Conservation (phyloP, 129 eudicot genomes). For the Saussurea involucrata region DNA sequence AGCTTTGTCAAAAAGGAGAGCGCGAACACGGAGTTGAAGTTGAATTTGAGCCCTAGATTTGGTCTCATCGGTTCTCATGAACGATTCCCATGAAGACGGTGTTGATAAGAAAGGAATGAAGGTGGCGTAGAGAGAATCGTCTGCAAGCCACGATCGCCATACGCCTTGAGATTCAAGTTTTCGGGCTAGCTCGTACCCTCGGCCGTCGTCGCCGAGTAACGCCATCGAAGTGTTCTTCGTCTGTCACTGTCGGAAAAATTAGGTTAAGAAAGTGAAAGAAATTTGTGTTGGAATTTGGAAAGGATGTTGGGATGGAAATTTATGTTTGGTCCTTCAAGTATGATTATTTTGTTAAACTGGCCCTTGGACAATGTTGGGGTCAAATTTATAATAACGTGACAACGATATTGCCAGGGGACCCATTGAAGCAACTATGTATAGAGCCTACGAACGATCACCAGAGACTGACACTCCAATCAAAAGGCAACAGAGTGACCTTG, state of each 20-base stretch:
- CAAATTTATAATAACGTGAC: no score
- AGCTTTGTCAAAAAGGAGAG: slow-evolving; percentile 93
- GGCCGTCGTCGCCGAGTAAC: slow-evolving; percentile 85
- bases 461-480: not conserved
- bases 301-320: not conserved
- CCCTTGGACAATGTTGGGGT: not conserved
- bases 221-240: slow-evolving; percentile 37
- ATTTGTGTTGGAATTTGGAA: not conserved
- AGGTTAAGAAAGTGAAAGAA: not conserved
- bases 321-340: not conserved
- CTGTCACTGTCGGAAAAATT: not conserved
- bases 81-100: slow-evolving; percentile 74
- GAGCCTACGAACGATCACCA: no score
- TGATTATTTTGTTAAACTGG: not conserved
- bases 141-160: slow-evolving; percentile 96
- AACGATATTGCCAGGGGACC: no score
- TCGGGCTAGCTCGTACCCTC: slow-evolving; percentile 94
- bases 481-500: not conserved
- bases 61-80: slow-evolving; percentile 53
- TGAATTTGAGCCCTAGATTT: slow-evolving; percentile 64
- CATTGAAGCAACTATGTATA: no score
- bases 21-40: slow-evolving; percentile 93
- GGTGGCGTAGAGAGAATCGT: slow-evolving; percentile 58
- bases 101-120: slow-evolving; percentile 65
- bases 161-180: slow-evolving; percentile 77